phyloP scores from a whole-genome alignment of 2,329 filamentous ascomycete species.

The Penicillium sumatraense region DNA sequence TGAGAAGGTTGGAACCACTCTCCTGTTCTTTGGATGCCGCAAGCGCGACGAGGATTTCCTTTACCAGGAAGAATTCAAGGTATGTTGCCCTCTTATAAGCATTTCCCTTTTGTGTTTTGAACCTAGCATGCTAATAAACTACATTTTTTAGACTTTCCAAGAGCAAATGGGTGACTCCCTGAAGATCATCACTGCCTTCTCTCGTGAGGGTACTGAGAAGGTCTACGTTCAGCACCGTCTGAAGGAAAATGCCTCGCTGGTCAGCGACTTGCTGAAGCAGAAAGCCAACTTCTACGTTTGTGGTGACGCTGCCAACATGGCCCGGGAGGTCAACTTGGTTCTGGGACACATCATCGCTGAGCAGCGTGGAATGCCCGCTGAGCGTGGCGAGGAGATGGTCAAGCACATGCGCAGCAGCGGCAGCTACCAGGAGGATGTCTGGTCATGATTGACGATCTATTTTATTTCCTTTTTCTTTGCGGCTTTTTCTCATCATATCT shows the following conservation, averaged over 20 bases:
- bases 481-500: conserved; percentile 22
- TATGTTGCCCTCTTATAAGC: conserved; percentile 54
- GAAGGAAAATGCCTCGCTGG: conserved; percentile 77
- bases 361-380: conserved; percentile 77
- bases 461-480: conserved; percentile 17
- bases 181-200: conserved; percentile 91
- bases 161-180: conserved; percentile 84
- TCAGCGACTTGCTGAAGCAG: conserved; percentile 83
- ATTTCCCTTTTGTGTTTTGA: not conserved
- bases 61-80: conserved; percentile 90
- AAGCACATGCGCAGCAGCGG: conserved; percentile 95
- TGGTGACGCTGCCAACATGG: conserved; percentile 97
- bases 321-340: conserved; percentile 87
- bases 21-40: conserved; percentile 95
- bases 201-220: conserved; percentile 83
- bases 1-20: conserved; percentile 79
- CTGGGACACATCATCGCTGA: conserved; percentile 84
- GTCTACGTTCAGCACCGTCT: conserved; percentile 96
- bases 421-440: conserved; percentile 88
- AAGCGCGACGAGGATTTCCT: conserved; percentile 88
- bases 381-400: conserved; percentile 93
- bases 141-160: conserved; percentile 71
- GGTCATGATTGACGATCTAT: conserved; percentile 55
- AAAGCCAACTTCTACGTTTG: conserved; percentile 97
- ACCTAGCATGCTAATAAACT: conserved; percentile 29